phyloP scores from a whole-genome alignment of 2,329 filamentous ascomycete genomes.

The Microcyclospora tardicrescens region DNA sequence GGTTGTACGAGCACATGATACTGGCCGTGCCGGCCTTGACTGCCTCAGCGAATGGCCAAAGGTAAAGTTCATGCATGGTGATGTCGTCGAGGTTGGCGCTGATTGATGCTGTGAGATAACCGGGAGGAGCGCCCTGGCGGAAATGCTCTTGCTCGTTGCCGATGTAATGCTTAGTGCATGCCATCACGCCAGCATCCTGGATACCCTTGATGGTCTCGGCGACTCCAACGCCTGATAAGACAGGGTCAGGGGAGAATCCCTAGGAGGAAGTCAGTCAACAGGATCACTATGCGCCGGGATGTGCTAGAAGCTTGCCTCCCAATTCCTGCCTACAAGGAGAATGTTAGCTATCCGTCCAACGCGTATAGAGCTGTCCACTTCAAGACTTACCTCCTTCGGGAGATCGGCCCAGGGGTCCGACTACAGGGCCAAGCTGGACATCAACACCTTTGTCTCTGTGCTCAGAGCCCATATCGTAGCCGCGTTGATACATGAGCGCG shows the following conservation, averaged over 20 bases:
- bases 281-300: background rate
- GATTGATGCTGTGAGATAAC: constrained; percentile 47
- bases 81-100: constrained; percentile 51
- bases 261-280: background rate
- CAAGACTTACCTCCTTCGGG: constrained; percentile 6
- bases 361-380: too few species aligned
- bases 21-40: constrained; percentile 37
- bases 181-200: constrained; percentile 68
- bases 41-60: constrained; percentile 38
- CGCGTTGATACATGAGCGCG: constrained; percentile 54
- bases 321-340: constrained; percentile 37
- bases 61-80: constrained; percentile 37
- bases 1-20: constrained; percentile 55
- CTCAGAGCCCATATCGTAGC: constrained; percentile 61
- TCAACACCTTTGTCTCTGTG: constrained; percentile 63
- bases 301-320: constrained; percentile 42
- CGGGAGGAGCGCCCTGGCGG: constrained; percentile 38
- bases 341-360: too few species aligned
- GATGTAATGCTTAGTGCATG: constrained; percentile 67
- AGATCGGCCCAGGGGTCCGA: constrained; percentile 57
- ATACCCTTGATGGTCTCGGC: constrained; percentile 65
- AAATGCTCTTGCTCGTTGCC: constrained; percentile 63
- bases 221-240: constrained; percentile 59
- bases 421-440: constrained; percentile 63
- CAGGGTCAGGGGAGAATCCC: constrained; percentile 58